Evolutionary conservation across 805 yeast genomes (phyloP).

Genomic region (Komagataella ulmi): DNA sequence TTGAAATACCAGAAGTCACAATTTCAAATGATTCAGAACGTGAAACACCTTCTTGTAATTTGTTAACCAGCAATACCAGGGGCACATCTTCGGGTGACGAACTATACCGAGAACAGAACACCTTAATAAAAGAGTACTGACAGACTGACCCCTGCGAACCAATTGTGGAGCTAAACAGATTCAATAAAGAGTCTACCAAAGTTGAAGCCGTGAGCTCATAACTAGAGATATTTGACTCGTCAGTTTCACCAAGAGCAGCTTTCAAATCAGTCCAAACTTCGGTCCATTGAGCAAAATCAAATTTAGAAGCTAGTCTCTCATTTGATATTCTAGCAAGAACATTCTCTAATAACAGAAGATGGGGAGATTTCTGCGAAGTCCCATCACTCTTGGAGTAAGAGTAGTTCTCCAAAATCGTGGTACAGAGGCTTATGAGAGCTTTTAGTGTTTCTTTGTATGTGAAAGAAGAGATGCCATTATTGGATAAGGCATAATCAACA

Average conservation of each 20-base stretch:
- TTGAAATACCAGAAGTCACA: slow-evolving; percentile 26
- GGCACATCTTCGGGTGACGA: slow-evolving; percentile 20
- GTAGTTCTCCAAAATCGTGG: slow-evolving; percentile 4
- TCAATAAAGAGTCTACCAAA: slow-evolving; percentile 24
- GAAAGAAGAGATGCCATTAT: not conserved
- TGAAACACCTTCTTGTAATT: slow-evolving; percentile 61
- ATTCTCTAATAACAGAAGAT: not conserved
- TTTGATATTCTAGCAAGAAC: not conserved
- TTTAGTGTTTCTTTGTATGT: slow-evolving; percentile 4
- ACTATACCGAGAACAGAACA: slow-evolving; percentile 20
- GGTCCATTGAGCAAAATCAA: not conserved
- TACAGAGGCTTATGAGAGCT: slow-evolving; percentile 8
- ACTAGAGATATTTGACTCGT: slow-evolving; percentile 34
- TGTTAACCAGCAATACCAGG: slow-evolving; percentile 32
- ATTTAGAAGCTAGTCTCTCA: not conserved
- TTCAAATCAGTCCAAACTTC: not conserved
- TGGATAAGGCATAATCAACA: slow-evolving; percentile 9
- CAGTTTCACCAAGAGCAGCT: not conserved
- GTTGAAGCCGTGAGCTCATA: slow-evolving; percentile 69
- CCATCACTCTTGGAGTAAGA: not conserved
- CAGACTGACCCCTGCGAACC: slow-evolving; percentile 19
- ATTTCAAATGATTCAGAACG: slow-evolving; percentile 66
- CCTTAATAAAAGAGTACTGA: slow-evolving; percentile 27
- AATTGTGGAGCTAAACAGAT: slow-evolving; percentile 18
- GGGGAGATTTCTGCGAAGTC: not conserved